Percentiles rank a stretch among this genome's conserved stretches.
Evolutionary conservation across 768 basidiomycete species (phyloP).

Genomic region (Roridomyces roridus): DNA sequence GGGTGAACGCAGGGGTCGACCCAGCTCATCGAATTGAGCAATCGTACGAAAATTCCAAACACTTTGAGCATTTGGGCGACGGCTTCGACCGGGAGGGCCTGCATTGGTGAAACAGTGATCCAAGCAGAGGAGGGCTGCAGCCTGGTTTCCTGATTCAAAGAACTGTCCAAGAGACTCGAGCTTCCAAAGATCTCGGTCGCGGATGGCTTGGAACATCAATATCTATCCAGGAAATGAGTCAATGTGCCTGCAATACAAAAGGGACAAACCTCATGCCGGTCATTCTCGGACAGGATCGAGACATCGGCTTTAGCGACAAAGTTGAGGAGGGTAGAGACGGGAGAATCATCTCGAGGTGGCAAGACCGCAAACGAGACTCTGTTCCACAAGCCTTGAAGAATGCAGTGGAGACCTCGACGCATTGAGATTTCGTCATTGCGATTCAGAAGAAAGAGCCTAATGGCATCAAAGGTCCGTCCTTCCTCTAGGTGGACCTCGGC

Average conservation of each 20-base stretch:
- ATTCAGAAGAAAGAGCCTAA: constrained; percentile 49
- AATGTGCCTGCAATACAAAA: not conserved
- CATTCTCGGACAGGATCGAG: constrained; percentile 9
- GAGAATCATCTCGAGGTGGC: constrained; percentile 18
- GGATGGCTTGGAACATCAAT: constrained; percentile 47
- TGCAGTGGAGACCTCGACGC: constrained; percentile 41
- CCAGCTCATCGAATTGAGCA: constrained; percentile 8
- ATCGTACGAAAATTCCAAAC: constrained; percentile 42
- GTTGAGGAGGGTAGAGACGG: constrained; percentile 30
- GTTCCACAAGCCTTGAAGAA: constrained; percentile 54
- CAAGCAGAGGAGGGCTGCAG: constrained; percentile 49
- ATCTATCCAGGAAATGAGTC: too few relatives aligned
- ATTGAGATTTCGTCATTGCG: constrained; percentile 30
- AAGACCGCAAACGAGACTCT: constrained; percentile 46
- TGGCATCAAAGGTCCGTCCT: constrained; percentile 53
- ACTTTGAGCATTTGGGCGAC: constrained; percentile 35
- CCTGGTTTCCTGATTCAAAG: constrained; percentile 35
- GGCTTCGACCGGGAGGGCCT: constrained; percentile 28
- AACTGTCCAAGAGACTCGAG: constrained; percentile 38
- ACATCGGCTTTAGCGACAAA: constrained; percentile 27
- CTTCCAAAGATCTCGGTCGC: constrained; percentile 21
- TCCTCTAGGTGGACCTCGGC: constrained; percentile 57
- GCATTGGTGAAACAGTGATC: constrained; percentile 45
- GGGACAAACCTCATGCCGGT: constrained; percentile 19
- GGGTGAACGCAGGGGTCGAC: constrained; percentile 12